Percentiles rank a stretch among this genome's conserved stretches.
phyloP scores from a whole-genome alignment of 2,329 filamentous ascomycete genomes.

The Apiospora marii region DNA sequence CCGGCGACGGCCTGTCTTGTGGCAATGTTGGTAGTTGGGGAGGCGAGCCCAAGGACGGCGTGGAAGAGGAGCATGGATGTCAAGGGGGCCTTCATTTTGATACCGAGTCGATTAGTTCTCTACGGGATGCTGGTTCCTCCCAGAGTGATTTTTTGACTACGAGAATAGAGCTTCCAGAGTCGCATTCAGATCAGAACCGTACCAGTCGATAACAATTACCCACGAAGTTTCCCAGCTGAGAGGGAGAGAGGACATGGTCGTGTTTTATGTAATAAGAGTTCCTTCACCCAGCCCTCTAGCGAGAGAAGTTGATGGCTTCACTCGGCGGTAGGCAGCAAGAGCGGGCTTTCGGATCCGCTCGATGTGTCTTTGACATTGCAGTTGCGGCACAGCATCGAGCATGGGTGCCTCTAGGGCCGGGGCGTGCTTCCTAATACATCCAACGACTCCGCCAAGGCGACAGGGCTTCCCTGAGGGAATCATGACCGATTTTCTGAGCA shows the following conservation, averaged over 20 bases:
- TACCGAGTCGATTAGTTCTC: neutral
- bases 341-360: neutral
- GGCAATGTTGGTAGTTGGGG: neutral
- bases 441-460: neutral
- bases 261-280: neutral
- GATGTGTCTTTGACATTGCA: neutral
- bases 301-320: neutral
- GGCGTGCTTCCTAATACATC: neutral
- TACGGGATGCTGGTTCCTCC: too few species aligned
- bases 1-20: neutral
- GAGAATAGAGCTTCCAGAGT: neutral
- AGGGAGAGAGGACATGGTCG: neutral
- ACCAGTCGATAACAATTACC: neutral
- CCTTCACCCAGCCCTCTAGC: neutral
- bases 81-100: neutral
- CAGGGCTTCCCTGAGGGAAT: neutral
- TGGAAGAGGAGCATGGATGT: neutral
- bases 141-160: neutral
- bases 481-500: too few species aligned
- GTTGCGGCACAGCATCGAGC: neutral
- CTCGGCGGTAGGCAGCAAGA: neutral
- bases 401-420: neutral
- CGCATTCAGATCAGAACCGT: neutral
- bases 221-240: neutral
- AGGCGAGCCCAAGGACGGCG: neutral